phyloP scores from a whole-genome alignment of 495 filamentous ascomycete genomes.

The Tetracladium setigerum region DNA sequence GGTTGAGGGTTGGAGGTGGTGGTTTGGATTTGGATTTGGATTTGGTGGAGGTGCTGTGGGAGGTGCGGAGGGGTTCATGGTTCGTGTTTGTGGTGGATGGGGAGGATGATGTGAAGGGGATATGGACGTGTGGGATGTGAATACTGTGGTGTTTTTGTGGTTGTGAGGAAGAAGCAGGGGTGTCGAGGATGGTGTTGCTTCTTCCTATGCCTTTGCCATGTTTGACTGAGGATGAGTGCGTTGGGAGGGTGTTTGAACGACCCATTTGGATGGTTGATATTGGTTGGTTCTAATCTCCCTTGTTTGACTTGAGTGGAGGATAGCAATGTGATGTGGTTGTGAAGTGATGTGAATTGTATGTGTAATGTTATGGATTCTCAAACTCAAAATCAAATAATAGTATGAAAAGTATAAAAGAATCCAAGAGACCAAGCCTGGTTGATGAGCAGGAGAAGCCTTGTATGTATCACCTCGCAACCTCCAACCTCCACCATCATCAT shows the following conservation, averaged over 20 bases:
- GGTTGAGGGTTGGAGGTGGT: neutral
- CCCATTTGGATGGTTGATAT: slow-evolving; percentile 6
- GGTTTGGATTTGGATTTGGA: neutral
- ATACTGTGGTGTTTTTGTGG: neutral
- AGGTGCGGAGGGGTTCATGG: slow-evolving; percentile 26
- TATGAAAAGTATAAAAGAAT: too few relatives aligned
- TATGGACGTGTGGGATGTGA: neutral
- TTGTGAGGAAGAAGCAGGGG: neutral
- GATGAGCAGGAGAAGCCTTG: too few relatives aligned
- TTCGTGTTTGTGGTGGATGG: slow-evolving; percentile 8
- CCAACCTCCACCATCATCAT: too few relatives aligned
- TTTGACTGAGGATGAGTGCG: neutral
- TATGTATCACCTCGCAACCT: too few relatives aligned
- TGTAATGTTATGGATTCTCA: too few relatives aligned
- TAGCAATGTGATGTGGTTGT: too few relatives aligned
- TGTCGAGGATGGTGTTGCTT: neutral
- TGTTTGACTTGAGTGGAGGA: too few relatives aligned
- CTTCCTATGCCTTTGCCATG: neutral
- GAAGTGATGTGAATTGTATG: too few relatives aligned
- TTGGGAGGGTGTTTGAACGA: slow-evolving; percentile 13
- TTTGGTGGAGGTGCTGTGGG: slow-evolving; percentile 21
- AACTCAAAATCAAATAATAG: too few relatives aligned
- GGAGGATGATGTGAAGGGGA: neutral
- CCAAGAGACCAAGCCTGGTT: too few relatives aligned
- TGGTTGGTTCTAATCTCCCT: neutral